These are phyloP conservation scores for Macroventuria anomochaeta DNA, from an alignment of 2,329 filamentous ascomycete species.

Conservation along the genomic window DNA sequence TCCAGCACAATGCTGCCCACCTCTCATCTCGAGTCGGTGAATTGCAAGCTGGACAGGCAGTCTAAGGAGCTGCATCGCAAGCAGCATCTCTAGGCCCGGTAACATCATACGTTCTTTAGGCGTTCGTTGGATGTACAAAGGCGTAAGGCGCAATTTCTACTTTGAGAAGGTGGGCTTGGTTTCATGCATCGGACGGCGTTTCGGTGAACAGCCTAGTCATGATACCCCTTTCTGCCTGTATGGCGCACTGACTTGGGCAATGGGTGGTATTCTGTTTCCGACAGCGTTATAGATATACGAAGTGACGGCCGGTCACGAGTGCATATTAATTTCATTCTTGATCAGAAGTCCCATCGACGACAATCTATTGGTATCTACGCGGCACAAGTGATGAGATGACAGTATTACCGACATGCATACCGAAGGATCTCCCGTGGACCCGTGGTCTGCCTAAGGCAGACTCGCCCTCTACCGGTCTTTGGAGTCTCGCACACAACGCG, in stretches of 20 bases:
- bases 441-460: conserved; percentile 2
- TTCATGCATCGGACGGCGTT: conserved; percentile 1
- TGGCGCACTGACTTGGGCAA: background rate
- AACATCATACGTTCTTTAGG: background rate
- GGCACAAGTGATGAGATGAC: background rate
- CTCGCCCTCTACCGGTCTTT: background rate
- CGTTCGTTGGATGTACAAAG: background rate
- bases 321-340: background rate
- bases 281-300: background rate
- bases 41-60: conserved; percentile 65
- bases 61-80: conserved; percentile 45
- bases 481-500: background rate
- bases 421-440: background rate
- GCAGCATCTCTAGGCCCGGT: background rate
- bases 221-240: background rate
- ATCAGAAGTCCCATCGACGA: no score
- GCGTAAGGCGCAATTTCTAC: background rate
- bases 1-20: no score
- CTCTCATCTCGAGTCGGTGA: conserved; percentile 80
- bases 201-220: background rate
- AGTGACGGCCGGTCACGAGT: background rate
- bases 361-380: no score
- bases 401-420: background rate
- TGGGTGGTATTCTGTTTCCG: background rate
- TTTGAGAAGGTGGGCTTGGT: background rate